These are phyloP conservation scores for Athelia psychrophila DNA, from an alignment of 1,284 basidiomycete genomes.

Conservation along the genomic window DNA sequence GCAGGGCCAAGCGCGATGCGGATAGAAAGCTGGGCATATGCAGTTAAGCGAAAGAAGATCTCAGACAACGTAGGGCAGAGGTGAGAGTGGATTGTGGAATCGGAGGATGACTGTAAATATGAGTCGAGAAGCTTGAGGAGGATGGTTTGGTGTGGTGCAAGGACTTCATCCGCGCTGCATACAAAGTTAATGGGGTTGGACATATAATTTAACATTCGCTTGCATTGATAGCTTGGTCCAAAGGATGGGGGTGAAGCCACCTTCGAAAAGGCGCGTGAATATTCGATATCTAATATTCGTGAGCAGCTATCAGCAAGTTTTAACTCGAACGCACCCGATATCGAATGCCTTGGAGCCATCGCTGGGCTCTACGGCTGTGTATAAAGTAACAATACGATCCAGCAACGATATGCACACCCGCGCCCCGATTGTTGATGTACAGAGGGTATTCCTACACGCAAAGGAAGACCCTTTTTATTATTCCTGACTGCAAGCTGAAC, in stretches of 20 bases:
- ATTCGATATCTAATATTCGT: slow-evolving; percentile 45
- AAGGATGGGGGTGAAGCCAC: slow-evolving; percentile 45
- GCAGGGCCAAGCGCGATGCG: slow-evolving; percentile 39
- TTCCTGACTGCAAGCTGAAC: not conserved
- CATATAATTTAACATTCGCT: slow-evolving; percentile 15
- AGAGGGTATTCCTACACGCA: slow-evolving; percentile 44
- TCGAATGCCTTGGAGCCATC: slow-evolving; percentile 70
- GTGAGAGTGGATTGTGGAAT: slow-evolving; percentile 31
- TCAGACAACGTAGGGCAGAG: slow-evolving; percentile 50
- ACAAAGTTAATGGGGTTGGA: slow-evolving; percentile 24
- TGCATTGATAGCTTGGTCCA: slow-evolving; percentile 53
- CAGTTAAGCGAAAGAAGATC: slow-evolving; percentile 52
- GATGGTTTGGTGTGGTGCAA: slow-evolving; percentile 80
- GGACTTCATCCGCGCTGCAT: slow-evolving; percentile 58
- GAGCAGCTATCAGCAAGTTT: slow-evolving; percentile 4
- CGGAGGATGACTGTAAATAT: slow-evolving; percentile 53
- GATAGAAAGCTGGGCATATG: slow-evolving; percentile 51
- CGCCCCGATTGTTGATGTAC: slow-evolving; percentile 48
- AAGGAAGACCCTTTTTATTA: slow-evolving; percentile 5
- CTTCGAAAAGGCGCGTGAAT: slow-evolving; percentile 50
- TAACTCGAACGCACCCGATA: slow-evolving; percentile 50
- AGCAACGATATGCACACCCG: slow-evolving; percentile 61
- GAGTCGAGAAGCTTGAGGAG: slow-evolving; percentile 87
- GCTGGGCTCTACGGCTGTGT: slow-evolving; percentile 60
- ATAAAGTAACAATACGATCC: slow-evolving; percentile 63